Conservation (phyloP, 2,329 filamentous ascomycete genomes). For the Talaromyces sp. region DNA sequence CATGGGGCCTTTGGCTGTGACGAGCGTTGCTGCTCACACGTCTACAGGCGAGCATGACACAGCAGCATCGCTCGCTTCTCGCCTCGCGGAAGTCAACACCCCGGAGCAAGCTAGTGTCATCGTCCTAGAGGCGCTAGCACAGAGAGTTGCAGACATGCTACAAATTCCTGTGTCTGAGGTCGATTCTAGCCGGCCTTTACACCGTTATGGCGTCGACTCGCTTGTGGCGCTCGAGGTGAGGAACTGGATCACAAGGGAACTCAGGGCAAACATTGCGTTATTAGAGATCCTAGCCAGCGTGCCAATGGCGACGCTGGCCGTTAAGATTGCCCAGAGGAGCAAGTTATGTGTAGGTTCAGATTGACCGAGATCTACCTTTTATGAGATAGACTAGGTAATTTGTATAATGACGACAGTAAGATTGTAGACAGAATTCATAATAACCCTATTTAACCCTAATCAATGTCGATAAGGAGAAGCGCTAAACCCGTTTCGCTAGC, state of each 20-base stretch:
- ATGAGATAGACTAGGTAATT: background rate
- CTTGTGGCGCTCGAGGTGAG: background rate
- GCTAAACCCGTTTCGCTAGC: slow-evolving; percentile 24
- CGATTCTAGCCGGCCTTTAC: background rate
- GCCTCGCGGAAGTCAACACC: background rate
- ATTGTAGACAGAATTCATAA: background rate
- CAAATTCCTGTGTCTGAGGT: background rate
- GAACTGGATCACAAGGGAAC: background rate
- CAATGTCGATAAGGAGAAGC: slow-evolving; percentile 1
- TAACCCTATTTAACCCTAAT: background rate
- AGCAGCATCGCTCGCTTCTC: background rate
- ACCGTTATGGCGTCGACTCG: background rate
- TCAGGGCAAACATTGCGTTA: background rate
- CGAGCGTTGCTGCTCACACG: background rate
- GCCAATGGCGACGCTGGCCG: background rate
- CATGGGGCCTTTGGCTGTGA: background rate
- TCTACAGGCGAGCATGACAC: background rate
- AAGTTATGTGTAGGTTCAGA: background rate
- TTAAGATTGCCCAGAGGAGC: background rate
- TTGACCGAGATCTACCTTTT: background rate
- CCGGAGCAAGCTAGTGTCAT: background rate
- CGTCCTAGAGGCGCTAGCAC: background rate
- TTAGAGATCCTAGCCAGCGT: background rate
- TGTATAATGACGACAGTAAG: background rate
- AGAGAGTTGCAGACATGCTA: background rate